Evolutionary conservation across 139 green algal genomes (phyloP), one percentile per base, ranked within the genome.

Genomic region (Trebouxia sp.): DNA sequence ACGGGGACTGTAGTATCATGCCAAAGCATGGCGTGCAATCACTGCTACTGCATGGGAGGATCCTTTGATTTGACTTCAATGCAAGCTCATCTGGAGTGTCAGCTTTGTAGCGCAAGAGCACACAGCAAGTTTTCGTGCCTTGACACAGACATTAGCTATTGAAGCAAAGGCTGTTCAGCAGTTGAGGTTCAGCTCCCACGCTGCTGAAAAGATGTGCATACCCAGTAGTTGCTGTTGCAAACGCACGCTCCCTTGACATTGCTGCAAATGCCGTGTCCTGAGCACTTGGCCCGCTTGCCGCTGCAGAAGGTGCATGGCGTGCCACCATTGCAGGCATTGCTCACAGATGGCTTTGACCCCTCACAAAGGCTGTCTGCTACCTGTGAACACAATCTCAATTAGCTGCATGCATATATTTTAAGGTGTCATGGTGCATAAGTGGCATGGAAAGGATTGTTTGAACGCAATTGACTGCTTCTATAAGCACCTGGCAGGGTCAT

Each of bases 211-310:
- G 32, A 2, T 30, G 10, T 15, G 47, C 45, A 66, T 30, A 79
- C 72, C 72, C 6, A 45, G 28, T 65, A 79, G 22, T 30, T 32
- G 12, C 24, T 65, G 47, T 65, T 17, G 32, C 72, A 79, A 14
- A 79, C 72, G 43, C 72, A 79, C 7, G 43, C 72, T 14, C 45
- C 42, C 47, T 79, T 79, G 45, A 42, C 48, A 32, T 62, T 65
- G 32, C 72, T 79, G 72, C 72, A 79, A 30, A 55, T 66, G 28
- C 72, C 72, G 20, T 79, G 72, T 3, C 47, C 47, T 20, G n/a
- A 45, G 47, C 72, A 79, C 11, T 37, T 77, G 41, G 39, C 41
- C 35, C 42, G 24, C 0, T 62, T n/a, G 5, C 72, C 72, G 3
- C n/a, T 65, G 72, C 72, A 79, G 72, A 65, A 79, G 14, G 43